These are phyloP conservation scores for Crepidotus variabilis DNA, from an alignment of 768 basidiomycete genomes.

Conservation along the genomic window DNA sequence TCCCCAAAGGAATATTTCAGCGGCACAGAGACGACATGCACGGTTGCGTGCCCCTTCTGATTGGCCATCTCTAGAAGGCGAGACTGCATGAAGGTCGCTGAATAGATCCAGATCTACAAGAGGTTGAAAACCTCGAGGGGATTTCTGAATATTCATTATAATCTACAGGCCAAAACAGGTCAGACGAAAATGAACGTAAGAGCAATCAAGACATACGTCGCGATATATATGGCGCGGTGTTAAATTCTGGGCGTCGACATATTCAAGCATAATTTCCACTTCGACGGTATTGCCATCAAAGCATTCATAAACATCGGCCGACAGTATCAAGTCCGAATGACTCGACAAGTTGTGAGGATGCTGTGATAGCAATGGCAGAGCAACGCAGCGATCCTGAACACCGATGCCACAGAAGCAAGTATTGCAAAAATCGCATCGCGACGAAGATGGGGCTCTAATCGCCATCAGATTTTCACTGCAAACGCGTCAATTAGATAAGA, in stretches of 20 bases:
- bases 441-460: constrained; percentile 68
- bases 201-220: constrained; percentile 43
- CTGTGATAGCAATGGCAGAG: constrained; percentile 51
- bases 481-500: constrained; percentile 1
- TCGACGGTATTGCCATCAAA: constrained; percentile 77
- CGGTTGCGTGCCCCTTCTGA: constrained; percentile 54
- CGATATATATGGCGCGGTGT: constrained; percentile 73
- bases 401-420: constrained; percentile 81
- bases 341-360: constrained; percentile 68
- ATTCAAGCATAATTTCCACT: constrained; percentile 83
- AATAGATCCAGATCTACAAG: constrained; percentile 72
- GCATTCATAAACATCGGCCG: constrained; percentile 72
- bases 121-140: constrained; percentile 60
- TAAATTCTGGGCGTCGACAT: constrained; percentile 57
- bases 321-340: constrained; percentile 74
- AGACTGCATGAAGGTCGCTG: constrained; percentile 58
- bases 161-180: constrained; percentile 39
- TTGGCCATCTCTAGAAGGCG: constrained; percentile 51
- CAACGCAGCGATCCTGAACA: constrained; percentile 69
- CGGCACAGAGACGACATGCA: constrained; percentile 71
- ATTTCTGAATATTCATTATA: constrained; percentile 52
- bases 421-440: constrained; percentile 80
- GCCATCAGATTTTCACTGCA: constrained; percentile 73
- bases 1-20: constrained; percentile 73
- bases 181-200: not conserved